Evolutionary conservation across 1,284 basidiomycete genomes (phyloP).

Genomic region (Trichosporon asahii): DNA sequence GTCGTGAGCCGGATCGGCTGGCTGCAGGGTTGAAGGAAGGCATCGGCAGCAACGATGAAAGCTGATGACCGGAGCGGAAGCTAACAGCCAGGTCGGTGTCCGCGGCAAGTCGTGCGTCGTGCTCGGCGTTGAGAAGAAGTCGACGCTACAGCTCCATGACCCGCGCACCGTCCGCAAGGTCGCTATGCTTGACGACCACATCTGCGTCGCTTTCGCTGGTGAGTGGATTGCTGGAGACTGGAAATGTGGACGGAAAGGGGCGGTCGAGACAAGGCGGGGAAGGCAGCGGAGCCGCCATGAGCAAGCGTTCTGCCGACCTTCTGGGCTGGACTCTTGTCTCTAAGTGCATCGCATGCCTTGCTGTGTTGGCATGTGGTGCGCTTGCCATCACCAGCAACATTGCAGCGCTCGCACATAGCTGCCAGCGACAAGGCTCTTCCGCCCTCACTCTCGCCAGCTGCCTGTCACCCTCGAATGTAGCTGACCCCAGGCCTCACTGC

Average conservation of each 20-base stretch:
- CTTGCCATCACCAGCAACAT: too few species aligned
- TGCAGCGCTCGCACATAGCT: too few species aligned
- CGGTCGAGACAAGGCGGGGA: neutral
- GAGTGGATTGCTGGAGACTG: conserved; percentile 31
- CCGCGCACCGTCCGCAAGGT: conserved; percentile 96
- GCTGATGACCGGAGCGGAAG: neutral
- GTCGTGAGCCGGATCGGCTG: too few species aligned
- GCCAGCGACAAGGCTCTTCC: neutral
- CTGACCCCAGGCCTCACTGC: conserved; percentile 79
- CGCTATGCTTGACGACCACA: conserved; percentile 96
- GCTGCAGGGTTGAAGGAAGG: neutral
- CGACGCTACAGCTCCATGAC: conserved; percentile 94
- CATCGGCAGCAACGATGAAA: neutral
- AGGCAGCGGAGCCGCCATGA: neutral
- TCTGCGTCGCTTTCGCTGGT: conserved; percentile 98
- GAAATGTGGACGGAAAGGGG: neutral
- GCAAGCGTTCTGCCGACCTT: too few species aligned
- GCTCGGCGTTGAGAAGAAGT: conserved; percentile 98
- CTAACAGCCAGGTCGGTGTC: conserved; percentile 73
- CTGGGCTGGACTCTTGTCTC: too few species aligned
- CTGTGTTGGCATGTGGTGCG: too few species aligned
- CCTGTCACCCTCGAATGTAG: neutral
- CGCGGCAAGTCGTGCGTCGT: conserved; percentile 93
- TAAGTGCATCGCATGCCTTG: too few species aligned
- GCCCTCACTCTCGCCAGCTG: neutral